These are phyloP conservation scores for Apiospora kogelbergensis DNA, from an alignment of 2,329 filamentous ascomycete genomes.

Conservation along the genomic window DNA sequence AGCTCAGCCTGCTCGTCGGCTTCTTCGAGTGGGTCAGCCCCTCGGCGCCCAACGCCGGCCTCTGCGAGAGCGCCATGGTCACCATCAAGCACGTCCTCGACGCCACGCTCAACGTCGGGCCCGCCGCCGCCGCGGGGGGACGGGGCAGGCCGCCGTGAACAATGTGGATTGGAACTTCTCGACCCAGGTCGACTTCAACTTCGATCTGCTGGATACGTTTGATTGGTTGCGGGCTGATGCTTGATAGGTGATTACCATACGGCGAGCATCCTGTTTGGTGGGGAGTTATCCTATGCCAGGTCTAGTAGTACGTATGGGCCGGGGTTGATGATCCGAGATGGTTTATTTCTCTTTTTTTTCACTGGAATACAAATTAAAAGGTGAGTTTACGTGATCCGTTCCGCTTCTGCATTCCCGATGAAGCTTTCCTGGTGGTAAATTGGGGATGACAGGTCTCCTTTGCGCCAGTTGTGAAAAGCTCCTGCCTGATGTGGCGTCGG, in stretches of 20 bases:
- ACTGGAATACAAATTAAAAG: too few species aligned
- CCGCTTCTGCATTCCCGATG: too few species aligned
- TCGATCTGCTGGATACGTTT: slow-evolving; percentile 50
- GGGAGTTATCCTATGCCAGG: too few species aligned
- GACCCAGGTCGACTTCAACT: slow-evolving; percentile 40
- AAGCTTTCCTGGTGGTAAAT: too few species aligned
- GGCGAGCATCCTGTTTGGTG: too few species aligned
- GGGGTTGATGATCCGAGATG: too few species aligned
- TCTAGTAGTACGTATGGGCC: too few species aligned
- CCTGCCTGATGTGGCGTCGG: too few species aligned
- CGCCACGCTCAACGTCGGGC: slow-evolving; percentile 42
- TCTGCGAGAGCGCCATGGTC: slow-evolving; percentile 45
- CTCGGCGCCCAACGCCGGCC: slow-evolving; percentile 46
- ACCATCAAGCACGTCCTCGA: slow-evolving; percentile 53
- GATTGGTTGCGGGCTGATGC: slow-evolving; percentile 41
- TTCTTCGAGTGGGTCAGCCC: slow-evolving; percentile 53
- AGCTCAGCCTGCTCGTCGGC: slow-evolving; percentile 49
- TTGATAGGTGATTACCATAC: background rate
- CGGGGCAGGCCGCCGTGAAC: slow-evolving; percentile 18
- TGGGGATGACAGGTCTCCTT: too few species aligned
- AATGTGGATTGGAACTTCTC: slow-evolving; percentile 37
- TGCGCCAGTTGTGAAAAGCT: too few species aligned
- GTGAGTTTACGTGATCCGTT: too few species aligned
- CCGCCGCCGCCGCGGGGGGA: slow-evolving; percentile 13
- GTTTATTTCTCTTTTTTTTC: too few species aligned